phyloP scores from a whole-genome alignment of 2,329 filamentous ascomycete species.

The Curvularia lunata region DNA sequence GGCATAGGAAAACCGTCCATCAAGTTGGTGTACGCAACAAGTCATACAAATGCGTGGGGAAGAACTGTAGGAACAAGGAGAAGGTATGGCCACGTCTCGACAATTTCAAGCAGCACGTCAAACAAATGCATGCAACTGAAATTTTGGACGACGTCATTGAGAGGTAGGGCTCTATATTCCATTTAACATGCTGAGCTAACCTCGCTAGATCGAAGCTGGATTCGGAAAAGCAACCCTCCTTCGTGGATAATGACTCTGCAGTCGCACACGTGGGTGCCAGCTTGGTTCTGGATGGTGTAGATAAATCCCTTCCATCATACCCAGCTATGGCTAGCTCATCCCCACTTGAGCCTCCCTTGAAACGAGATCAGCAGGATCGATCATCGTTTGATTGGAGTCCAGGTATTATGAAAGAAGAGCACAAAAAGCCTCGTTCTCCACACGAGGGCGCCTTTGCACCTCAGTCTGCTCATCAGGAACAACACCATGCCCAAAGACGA shows the following conservation, averaged over 20 bases:
- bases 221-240: slow-evolving; percentile 9
- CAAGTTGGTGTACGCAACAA: slow-evolving; percentile 50
- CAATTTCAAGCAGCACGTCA: slow-evolving; percentile 84
- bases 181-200: slow-evolving; percentile 19
- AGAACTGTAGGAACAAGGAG: slow-evolving; percentile 62
- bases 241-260: slow-evolving; percentile 16
- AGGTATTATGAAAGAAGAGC: not conserved
- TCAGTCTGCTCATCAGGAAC: slow-evolving; percentile 9
- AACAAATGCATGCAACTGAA: slow-evolving; percentile 66
- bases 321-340: slow-evolving; percentile 27
- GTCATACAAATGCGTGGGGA: slow-evolving; percentile 65
- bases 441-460: not conserved
- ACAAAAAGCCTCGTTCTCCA: not conserved
- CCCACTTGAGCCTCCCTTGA: slow-evolving; percentile 30
- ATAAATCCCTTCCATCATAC: slow-evolving; percentile 22
- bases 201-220: slow-evolving; percentile 33
- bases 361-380: slow-evolving; percentile 31
- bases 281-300: slow-evolving; percentile 39
- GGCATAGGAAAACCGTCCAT: slow-evolving; percentile 79
- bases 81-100: slow-evolving; percentile 84
- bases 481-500: not conserved
- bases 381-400: slow-evolving; percentile 18
- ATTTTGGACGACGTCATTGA: slow-evolving; percentile 55
- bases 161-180: slow-evolving; percentile 45
- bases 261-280: slow-evolving; percentile 40